A percentile compares a stretch with the other conserved stretches of the same genome.
These are phyloP conservation scores for Diutina pseudorugosa DNA, from an alignment of 1,139 yeast genomes.

Conservation along the genomic window DNA sequence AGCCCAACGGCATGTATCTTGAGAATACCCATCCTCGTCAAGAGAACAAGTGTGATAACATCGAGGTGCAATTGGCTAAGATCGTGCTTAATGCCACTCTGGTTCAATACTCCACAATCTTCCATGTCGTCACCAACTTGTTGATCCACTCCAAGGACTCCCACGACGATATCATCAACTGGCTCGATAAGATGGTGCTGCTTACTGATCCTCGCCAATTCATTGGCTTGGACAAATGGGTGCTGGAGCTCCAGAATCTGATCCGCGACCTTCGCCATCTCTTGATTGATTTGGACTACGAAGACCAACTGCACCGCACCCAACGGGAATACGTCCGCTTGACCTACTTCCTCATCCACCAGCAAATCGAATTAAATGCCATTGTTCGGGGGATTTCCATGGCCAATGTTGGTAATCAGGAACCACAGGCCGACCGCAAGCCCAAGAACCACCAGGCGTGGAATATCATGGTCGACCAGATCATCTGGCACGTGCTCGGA, in stretches of 20 bases:
- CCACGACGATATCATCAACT: conserved; percentile 42
- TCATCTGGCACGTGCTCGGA: conserved; percentile 60
- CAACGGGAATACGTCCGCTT: conserved; percentile 20
- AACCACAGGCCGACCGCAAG: not conserved
- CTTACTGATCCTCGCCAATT: conserved; percentile 61
- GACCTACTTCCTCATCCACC: conserved; percentile 46
- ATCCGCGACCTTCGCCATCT: not conserved
- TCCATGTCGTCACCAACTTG: conserved; percentile 51
- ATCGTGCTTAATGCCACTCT: conserved; percentile 65
- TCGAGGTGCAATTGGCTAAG: conserved; percentile 51
- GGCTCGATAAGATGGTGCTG: conserved; percentile 52
- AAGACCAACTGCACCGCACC: conserved; percentile 12
- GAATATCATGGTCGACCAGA: conserved; percentile 43
- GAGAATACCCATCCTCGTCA: conserved; percentile 5
- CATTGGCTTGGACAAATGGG: conserved; percentile 30
- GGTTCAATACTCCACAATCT: conserved; percentile 56
- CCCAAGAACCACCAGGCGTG: conserved; percentile 10
- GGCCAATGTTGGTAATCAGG: not conserved
- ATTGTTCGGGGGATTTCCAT: not conserved
- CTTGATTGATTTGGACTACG: conserved; percentile 8
- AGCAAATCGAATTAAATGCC: conserved; percentile 31
- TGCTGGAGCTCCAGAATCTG: not conserved
- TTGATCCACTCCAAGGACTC: conserved; percentile 56
- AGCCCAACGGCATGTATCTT: conserved; percentile 47
- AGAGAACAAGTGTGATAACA: conserved; percentile 15